A percentile compares a stretch with the other conserved stretches of the same genome.
Conservation (phyloP, 2,329 filamentous ascomycete species). For the Colletotrichum tanaceti region DNA sequence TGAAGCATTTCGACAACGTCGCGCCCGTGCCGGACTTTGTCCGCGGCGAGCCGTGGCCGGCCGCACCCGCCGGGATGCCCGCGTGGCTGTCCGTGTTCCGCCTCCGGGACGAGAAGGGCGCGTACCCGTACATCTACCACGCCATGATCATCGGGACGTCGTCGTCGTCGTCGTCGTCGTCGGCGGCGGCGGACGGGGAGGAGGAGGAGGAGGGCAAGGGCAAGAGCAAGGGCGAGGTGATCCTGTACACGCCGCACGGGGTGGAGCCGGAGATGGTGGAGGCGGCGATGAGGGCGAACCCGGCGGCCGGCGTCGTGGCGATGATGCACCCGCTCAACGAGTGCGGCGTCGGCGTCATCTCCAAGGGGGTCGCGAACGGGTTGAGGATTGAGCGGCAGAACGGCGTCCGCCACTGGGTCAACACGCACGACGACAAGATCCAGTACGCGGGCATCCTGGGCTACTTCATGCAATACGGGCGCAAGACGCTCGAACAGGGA, state of each 20-base stretch:
- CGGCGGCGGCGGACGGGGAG: background rate
- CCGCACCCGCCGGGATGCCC: conserved; percentile 7
- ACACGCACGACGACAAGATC: background rate
- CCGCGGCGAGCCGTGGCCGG: conserved; percentile 16
- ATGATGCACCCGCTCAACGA: conserved; percentile 20
- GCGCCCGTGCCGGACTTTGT: conserved; percentile 13
- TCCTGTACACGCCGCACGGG: conserved; percentile 30
- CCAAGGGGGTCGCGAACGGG: conserved; percentile 6
- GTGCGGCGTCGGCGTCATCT: background rate
- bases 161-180: too few species aligned
- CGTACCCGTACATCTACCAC: background rate
- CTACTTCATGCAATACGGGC: background rate
- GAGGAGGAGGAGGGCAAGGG: too few species aligned
- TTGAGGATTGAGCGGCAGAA: background rate
- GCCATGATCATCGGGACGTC: conserved; percentile 7
- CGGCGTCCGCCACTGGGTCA: background rate
- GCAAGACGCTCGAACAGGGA: background rate
- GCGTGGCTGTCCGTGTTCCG: conserved; percentile 21
- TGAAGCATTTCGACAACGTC: conserved; percentile 24
- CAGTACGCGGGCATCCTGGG: background rate
- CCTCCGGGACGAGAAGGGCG: background rate
- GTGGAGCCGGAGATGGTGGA: background rate
- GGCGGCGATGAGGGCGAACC: background rate
- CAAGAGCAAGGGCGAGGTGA: too few species aligned
- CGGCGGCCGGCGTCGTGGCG: conserved; percentile 1